Percentiles rank a stretch among this genome's conserved stretches.
Conservation (phyloP, 106 monocot genomes). For the Cymbidium sinense region DNA sequence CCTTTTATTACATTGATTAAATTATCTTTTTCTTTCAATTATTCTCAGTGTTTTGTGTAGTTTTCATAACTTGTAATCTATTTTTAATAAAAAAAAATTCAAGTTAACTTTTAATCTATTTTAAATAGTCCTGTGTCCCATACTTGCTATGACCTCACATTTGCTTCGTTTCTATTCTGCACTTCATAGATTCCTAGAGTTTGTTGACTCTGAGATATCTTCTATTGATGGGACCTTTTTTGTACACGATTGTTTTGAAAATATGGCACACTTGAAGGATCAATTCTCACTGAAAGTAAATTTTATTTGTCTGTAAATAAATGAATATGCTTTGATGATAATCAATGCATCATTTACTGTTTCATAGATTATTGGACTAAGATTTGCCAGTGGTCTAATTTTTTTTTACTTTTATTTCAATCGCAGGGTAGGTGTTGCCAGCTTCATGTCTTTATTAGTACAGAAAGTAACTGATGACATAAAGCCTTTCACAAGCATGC, state of each 20-base stretch:
- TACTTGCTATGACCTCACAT: background rate
- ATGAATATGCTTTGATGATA: background rate
- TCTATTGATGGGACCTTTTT: background rate
- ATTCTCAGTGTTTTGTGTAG: background rate
- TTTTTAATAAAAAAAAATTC: background rate
- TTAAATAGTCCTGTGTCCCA: background rate
- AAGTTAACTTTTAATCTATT: background rate
- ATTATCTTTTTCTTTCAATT: background rate
- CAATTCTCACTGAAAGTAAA: background rate
- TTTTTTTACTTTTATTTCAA: background rate
- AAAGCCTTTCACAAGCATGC: constrained; percentile 45
- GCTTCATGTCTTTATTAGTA: constrained; percentile 71
- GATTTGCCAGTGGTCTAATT: background rate
- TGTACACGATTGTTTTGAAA: too few species aligned
- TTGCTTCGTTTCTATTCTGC: background rate
- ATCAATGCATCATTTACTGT: background rate
- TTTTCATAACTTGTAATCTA: background rate
- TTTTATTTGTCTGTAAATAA: background rate
- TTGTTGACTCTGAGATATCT: background rate
- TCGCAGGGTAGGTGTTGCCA: constrained; percentile 93
- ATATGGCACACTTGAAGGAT: background rate
- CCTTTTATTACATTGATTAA: background rate
- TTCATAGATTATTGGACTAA: background rate
- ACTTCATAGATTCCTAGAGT: background rate
- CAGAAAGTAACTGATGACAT: constrained; percentile 74